Base-by-base conservation (phyloP, 208 protist species). In the Herpetomonas tarakana region DNA sequence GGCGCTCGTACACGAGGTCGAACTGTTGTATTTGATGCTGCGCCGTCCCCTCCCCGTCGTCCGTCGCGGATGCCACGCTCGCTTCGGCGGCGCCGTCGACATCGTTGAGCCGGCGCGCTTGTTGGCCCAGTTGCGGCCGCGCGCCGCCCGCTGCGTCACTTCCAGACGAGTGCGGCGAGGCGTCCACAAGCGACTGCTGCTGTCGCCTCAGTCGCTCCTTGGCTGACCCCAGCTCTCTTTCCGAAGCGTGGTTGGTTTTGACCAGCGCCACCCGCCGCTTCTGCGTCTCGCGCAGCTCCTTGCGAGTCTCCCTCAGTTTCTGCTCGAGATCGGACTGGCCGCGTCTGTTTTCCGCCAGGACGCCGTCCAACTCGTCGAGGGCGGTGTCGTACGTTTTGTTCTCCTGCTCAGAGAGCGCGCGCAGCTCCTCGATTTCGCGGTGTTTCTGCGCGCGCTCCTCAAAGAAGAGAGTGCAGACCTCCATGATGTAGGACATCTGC, bases 401-500 rank as follows among this genome's bases (percentile, higher is more conserved):
- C 44, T 92, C 87, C 24, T 78, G 52, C 0, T 69, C 55, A 6
- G 82, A 65, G 31, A 73, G 24, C 1, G 46, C 26, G 52, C 86
- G 54, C 53, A 90, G 25, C 24, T 86, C 62, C 11, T 41, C 19
- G 47, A 90, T 62, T 44, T 86, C 74, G 53, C 73, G 52, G 11
- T 71, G 50, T 63, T 83, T 59, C 26, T 61, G 51, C 74, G 88
- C 76, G 4, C 88, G 81, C 65, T 96, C 91, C 70, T 94, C 87
- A 49, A 82, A 88, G 11, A 92, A 39, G n/a, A 90, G 62, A 57
- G 88, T 91, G 68, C 85, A 94, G 3, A 94, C 78, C 65, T 96
- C 96, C 29, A 98, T 96, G 38, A 99, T 64, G 31, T 89, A 89
- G 0, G 91, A 82, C 75, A 98, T 98, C 59, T 93, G 76, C 50